A percentile compares a stretch with the other conserved stretches of the same genome.
Conservation (phyloP, 805 yeast species). For the Nakazawaea ernobii region DNA sequence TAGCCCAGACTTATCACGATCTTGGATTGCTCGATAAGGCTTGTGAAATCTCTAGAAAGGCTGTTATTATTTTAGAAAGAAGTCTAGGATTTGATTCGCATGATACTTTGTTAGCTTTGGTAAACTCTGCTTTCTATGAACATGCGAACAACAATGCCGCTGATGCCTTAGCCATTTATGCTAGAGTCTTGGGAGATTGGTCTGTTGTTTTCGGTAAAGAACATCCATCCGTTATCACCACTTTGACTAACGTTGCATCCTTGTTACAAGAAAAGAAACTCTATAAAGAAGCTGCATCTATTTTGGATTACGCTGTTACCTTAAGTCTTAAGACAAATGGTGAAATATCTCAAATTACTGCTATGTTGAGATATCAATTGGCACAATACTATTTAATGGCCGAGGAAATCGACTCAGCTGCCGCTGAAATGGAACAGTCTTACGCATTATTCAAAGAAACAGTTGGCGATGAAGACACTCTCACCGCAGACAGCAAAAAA, state of each 20-base stretch:
- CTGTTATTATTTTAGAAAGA: conserved; percentile 74
- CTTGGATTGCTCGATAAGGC: conserved; percentile 54
- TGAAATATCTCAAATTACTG: conserved; percentile 53
- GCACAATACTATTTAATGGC: conserved; percentile 52
- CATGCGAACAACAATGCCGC: conserved; percentile 48
- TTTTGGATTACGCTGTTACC: conserved; percentile 49
- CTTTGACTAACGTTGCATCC: conserved; percentile 55
- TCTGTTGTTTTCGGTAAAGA: conserved; percentile 46
- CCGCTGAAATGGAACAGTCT: conserved; percentile 50
- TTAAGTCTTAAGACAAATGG: conserved; percentile 51
- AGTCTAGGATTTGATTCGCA: conserved; percentile 73
- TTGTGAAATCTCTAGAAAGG: conserved; percentile 56
- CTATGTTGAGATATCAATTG: conserved; percentile 61
- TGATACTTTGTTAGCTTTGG: conserved; percentile 65
- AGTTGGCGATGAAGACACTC: conserved; percentile 62
- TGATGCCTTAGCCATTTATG: conserved; percentile 58
- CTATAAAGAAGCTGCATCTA: conserved; percentile 39
- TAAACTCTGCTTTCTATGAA: conserved; percentile 74
- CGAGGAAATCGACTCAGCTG: conserved; percentile 50
- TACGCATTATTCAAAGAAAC: conserved; percentile 47
- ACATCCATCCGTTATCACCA: conserved; percentile 68
- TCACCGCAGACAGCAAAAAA: conserved; percentile 61
- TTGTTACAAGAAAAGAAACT: conserved; percentile 51
- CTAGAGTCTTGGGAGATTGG: conserved; percentile 58
- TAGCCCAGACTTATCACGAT: conserved; percentile 65